Base-by-base conservation (phyloP, 345 rosid genomes). In the Isatis tinctoria region DNA sequence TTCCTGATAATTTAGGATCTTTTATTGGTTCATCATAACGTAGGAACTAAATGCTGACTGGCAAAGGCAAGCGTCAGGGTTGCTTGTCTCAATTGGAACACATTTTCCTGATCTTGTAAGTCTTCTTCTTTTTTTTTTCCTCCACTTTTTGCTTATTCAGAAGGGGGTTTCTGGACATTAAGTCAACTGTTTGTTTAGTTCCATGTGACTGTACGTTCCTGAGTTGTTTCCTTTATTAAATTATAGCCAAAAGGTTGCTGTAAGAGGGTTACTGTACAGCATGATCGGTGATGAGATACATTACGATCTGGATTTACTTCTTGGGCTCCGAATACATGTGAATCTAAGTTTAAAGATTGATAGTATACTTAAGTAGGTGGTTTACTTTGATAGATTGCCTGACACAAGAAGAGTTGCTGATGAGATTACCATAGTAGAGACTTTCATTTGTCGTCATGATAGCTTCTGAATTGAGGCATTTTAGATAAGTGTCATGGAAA, bases 51-150 rank as follows among this genome's bases (percentile, higher is more conserved):
- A 87, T 79, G 80, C 93, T 65, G 96, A 91, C 63, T 94, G 98
- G 98, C 97, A 91, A 84, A 87, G 90, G 73, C 93, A 94, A 69
- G 98, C 93, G 47, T 81, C 97, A 75, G 81, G 86, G 52, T 80
- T 94, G 14, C 96, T 94, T 72, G 98, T 90, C 75, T 84, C 98
- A 27, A 94, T 94, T 74, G 97, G 98, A 66, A 80, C 77, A 20
- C 97, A 89, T 80, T 81, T 94, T 75, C 97, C 98, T 57, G 98
- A 94, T 84, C 96, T 94, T 37, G 98, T 94, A 85, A 84, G 97
- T 81, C 59, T 40, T 47, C 11, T 5, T 41, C 8, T 52, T 0
- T 48, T 26, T 32, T 36, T 41, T 14, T 45, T 16, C 2, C 8
- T 5, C 5, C 6, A 24, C 16, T 64, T 5, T 60, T 51, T n/a